phyloP scores from a whole-genome alignment of 805 yeast species.

The Monosporozyma unispora region DNA sequence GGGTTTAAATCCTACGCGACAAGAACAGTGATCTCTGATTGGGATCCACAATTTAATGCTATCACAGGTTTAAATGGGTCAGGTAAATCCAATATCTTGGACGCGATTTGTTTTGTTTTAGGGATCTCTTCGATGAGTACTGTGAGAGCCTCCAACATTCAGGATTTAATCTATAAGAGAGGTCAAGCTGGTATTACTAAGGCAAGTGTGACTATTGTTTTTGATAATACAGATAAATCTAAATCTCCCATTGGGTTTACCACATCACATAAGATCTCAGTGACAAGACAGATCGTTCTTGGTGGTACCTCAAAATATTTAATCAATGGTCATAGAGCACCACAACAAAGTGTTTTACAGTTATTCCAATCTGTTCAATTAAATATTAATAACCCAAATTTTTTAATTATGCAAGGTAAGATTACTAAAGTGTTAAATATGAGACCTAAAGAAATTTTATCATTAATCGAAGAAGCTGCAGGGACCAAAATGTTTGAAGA shows the following conservation, averaged over 20 bases:
- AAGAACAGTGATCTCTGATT: conserved; percentile 85
- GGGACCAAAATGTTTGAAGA: conserved; percentile 96
- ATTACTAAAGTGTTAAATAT: conserved; percentile 94
- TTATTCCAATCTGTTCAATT: conserved; percentile 91
- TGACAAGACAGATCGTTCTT: conserved; percentile 80
- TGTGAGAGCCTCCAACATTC: conserved; percentile 86
- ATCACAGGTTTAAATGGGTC: conserved; percentile 97
- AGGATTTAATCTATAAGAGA: conserved; percentile 89
- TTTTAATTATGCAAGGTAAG: conserved; percentile 96
- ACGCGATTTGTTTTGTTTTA: conserved; percentile 95
- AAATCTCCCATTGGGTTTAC: conserved; percentile 86
- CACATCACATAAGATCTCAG: conserved; percentile 66
- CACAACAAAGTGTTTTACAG: conserved; percentile 83
- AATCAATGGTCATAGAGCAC: conserved; percentile 93
- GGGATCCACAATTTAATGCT: conserved; percentile 97
- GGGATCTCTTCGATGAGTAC: conserved; percentile 94
- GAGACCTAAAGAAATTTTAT: conserved; percentile 84
- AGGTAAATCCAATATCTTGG: conserved; percentile 92
- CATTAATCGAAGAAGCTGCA: conserved; percentile 95
- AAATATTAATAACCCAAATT: conserved; percentile 93
- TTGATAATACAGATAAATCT: conserved; percentile 70
- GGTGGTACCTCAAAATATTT: conserved; percentile 91
- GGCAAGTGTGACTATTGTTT: conserved; percentile 93
- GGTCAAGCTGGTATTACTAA: conserved; percentile 98
- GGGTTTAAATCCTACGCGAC: conserved; percentile 98